Percentiles rank a stretch among this genome's conserved stretches.
phyloP scores from a whole-genome alignment of 2,329 filamentous ascomycete species.

The Catunica adiposa region DNA sequence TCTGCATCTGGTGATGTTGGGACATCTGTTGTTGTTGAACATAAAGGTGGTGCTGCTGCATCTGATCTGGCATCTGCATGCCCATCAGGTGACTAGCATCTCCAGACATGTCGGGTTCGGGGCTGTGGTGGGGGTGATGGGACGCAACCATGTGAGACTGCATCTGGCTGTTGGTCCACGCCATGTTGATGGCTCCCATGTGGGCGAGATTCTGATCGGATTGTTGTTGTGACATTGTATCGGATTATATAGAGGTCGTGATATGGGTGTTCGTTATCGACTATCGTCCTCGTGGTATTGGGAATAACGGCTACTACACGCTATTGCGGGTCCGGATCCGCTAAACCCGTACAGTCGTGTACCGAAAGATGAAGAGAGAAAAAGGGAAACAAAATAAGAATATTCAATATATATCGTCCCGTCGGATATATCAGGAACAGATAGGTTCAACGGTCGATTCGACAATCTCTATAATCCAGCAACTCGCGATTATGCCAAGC shows the following conservation, averaged over 20 bases:
- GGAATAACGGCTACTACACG: no score
- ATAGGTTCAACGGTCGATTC: not conserved
- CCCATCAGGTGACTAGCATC: conserved; percentile 10
- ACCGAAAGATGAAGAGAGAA: not conserved
- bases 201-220: conserved; percentile 11
- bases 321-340: no score
- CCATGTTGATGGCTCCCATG: conserved; percentile 9
- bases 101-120: conserved; percentile 10
- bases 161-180: conserved; percentile 7
- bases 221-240: conserved; percentile 12
- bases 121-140: conserved; percentile 6
- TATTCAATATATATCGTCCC: not conserved
- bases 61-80: conserved; percentile 11
- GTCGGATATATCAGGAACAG: not conserved
- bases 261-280: not conserved
- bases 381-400: not conserved
- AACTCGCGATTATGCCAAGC: no score
- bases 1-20: conserved; percentile 17
- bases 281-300: not conserved
- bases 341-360: not conserved
- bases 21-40: conserved; percentile 9
- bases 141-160: conserved; percentile 5
- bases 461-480: no score
- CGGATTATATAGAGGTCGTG: not conserved
- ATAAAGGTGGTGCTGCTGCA: conserved; percentile 10